Conservation (phyloP, 345 rosid species). For the Citrus maxima region DNA sequence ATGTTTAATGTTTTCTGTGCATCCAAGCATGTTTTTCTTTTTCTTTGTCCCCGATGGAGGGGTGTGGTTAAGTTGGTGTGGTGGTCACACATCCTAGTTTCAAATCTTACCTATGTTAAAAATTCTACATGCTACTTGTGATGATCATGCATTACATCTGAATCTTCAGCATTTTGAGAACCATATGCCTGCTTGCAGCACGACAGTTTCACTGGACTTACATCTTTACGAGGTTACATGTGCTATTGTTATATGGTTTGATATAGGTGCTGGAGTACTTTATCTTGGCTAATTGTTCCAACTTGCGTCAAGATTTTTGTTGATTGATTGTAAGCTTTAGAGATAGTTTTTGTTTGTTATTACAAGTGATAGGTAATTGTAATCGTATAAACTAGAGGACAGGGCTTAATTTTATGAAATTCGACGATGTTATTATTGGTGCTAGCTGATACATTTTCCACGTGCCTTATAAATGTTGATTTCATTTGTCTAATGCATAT, state of each 20-base stretch:
- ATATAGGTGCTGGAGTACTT: neutral
- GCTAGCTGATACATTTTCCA: neutral
- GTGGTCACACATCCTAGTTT: neutral
- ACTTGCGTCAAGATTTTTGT: neutral
- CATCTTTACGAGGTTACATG: neutral
- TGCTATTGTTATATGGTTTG: neutral
- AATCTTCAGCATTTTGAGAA: neutral
- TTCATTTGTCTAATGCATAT: constrained; percentile 13
- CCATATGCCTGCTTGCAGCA: neutral
- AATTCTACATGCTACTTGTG: neutral
- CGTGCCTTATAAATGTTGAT: neutral
- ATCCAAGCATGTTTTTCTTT: neutral
- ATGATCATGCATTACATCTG: neutral
- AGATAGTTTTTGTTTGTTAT: neutral
- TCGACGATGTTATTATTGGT: neutral
- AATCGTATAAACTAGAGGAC: neutral
- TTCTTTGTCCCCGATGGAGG: neutral
- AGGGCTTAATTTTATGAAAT: neutral
- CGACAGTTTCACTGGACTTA: neutral
- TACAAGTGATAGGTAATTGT: neutral
- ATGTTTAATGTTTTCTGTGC: neutral
- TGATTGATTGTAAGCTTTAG: neutral
- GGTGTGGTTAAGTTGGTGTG: neutral
- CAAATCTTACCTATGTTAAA: neutral
- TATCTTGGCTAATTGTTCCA: neutral